Base-by-base conservation (phyloP, 2,329 filamentous ascomycete species). In the Triangularia verruculosa region DNA sequence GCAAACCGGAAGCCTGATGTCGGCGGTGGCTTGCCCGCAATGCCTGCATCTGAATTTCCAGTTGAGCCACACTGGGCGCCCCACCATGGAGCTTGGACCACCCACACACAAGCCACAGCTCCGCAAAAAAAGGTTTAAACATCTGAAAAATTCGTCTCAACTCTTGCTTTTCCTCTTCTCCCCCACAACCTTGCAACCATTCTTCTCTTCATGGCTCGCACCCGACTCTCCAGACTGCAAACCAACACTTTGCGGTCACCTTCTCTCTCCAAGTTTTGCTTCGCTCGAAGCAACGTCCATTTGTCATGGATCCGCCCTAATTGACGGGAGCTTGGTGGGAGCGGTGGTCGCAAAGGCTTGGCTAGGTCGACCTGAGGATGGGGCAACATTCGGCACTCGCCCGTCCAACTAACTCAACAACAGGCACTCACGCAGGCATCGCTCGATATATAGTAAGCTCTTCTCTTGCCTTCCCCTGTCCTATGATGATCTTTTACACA, bases 401-500 rank as follows among this genome's bases (percentile, higher is more conserved):
- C 2, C n/a, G 4, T 6, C 28, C 47, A 5, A 61, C 27, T 39
- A 24, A 61, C 47, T 3, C 12, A 20, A 47, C 32, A 25, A 13
- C 12, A 32, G 22, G 9, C 30, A 4, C n/a, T n/a, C 24, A 32
- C 34, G 32, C n/a, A 22, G 34, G 28, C 8, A 7, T 34, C 11
- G 12, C 3, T 12, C 9, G 25, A 47, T 47, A 47, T 47, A 61
- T 17, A 61, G 67, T 69, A 71, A 63, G 65, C 67, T 25, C n/a
- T 27, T n/a, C 32, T 32, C 47, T 57, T 11, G 13, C 25, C 55
- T 20, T 17, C 25, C 39, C 20, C 62, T 65, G 60, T 56, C 59
- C 55, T 67, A 77, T 86, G 84, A 87, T 85, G 84, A 86, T 78
- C 73, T 68, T 74, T 69, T 71, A 75, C 78, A 82, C 82, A 86